Percentiles rank a stretch among this genome's conserved stretches.
Conservation (phyloP, 2,329 filamentous ascomycete genomes). For the Paecilomyces fulvus region DNA sequence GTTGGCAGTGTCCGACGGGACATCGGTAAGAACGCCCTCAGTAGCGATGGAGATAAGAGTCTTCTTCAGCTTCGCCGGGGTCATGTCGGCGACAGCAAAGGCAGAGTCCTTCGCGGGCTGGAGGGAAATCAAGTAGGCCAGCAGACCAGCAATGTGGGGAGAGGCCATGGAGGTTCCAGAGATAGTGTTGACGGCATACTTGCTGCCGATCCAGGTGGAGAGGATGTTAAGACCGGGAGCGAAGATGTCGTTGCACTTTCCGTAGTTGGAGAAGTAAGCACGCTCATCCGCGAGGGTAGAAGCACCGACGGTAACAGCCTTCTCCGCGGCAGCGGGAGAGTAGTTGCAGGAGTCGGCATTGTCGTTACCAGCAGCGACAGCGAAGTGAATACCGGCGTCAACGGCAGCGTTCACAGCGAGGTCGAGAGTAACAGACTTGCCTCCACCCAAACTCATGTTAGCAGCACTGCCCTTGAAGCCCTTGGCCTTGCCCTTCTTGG, state of each 20-base stretch:
- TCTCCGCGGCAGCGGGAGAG: constrained; percentile 85
- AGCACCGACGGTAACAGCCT: constrained; percentile 92
- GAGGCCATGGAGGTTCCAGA: constrained; percentile 99
- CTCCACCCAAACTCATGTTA: constrained; percentile 98
- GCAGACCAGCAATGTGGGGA: constrained; percentile 88
- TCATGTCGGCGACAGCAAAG: constrained; percentile 81
- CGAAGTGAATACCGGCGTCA: constrained; percentile 86
- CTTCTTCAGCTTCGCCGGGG: constrained; percentile 88
- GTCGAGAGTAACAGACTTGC: constrained; percentile 89
- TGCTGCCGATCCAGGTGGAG: constrained; percentile 97
- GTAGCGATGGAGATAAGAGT: constrained; percentile 79
- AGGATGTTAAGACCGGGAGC: constrained; percentile 93
- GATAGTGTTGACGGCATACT: constrained; percentile 96
- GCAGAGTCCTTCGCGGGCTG: constrained; percentile 85
- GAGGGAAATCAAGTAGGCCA: constrained; percentile 96
- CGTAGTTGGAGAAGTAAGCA: constrained; percentile 99
- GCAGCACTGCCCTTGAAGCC: constrained; percentile 98
- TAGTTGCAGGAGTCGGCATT: constrained; percentile 99
- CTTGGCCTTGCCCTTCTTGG: constrained; percentile 84
- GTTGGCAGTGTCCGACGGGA: constrained; percentile 83
- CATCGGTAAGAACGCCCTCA: constrained; percentile 64
- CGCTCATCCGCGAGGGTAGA: constrained; percentile 89
- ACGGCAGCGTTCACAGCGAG: constrained; percentile 91
- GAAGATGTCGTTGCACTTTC: constrained; percentile 99
- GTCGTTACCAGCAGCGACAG: constrained; percentile 96